Percentiles rank a stretch among this genome's conserved stretches.
phyloP scores from a whole-genome alignment of 495 filamentous ascomycete species.

The Acidomyces sp. region DNA sequence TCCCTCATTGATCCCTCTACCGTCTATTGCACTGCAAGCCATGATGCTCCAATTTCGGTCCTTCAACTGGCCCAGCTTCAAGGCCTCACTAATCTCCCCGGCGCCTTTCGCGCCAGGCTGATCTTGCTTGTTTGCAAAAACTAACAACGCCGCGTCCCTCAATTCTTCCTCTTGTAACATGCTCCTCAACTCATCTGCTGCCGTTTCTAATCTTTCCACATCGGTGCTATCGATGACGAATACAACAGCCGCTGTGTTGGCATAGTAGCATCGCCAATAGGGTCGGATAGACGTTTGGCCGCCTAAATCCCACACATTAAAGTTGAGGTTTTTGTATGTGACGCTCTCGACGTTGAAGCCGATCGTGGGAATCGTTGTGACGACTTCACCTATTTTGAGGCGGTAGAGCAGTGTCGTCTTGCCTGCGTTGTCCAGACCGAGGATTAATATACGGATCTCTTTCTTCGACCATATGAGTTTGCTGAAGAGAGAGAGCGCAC shows the following conservation, averaged over 20 bases:
- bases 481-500: slow-evolving; percentile 38
- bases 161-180: slow-evolving; percentile 97
- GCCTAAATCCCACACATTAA: slow-evolving; percentile 96
- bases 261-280: slow-evolving; percentile 99
- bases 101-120: slow-evolving; percentile 94
- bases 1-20: slow-evolving; percentile 82
- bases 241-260: slow-evolving; percentile 96
- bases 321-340: slow-evolving; percentile 91
- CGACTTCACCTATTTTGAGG: slow-evolving; percentile 92
- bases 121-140: slow-evolving; percentile 99
- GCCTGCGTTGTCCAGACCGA: slow-evolving; percentile 95
- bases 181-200: slow-evolving; percentile 78
- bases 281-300: slow-evolving; percentile 94
- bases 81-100: slow-evolving; percentile 86
- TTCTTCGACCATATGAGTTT: slow-evolving; percentile 78
- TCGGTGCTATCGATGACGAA: slow-evolving; percentile 98
- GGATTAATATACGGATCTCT: slow-evolving; percentile 90
- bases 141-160: slow-evolving; percentile 76
- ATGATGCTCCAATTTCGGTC: slow-evolving; percentile 99
- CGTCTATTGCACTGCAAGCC: slow-evolving; percentile 90
- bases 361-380: slow-evolving; percentile 97
- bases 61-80: slow-evolving; percentile 75
- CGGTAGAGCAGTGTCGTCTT: slow-evolving; percentile 96
- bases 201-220: slow-evolving; percentile 83
- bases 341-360: slow-evolving; percentile 99